Conservation (phyloP, 805 yeast species). For the Nakazawaea populi region DNA sequence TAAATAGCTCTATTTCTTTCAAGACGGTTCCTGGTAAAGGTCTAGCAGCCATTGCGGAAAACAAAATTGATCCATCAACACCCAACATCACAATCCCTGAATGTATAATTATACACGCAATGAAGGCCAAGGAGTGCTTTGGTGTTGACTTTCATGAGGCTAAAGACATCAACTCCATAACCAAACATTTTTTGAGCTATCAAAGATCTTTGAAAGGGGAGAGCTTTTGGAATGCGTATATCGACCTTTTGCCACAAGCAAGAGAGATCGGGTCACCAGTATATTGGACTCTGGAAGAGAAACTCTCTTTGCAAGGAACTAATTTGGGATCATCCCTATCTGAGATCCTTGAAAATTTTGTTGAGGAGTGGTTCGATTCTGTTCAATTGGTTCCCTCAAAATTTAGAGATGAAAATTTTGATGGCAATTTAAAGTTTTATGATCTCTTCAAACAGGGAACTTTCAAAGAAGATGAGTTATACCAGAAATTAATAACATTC, state of each 20-base stretch:
- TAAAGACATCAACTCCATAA: slow-evolving; percentile 5
- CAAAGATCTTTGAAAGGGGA: slow-evolving; percentile 9
- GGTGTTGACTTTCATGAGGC: background rate
- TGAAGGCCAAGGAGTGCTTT: slow-evolving; percentile 6
- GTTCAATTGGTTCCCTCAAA: slow-evolving; percentile 17
- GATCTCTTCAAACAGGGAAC: slow-evolving; percentile 11
- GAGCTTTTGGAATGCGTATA: slow-evolving; percentile 21
- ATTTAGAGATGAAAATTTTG: slow-evolving; percentile 14
- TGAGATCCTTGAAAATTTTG: slow-evolving; percentile 35
- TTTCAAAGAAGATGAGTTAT: slow-evolving; percentile 4
- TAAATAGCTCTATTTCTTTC: slow-evolving; percentile 30
- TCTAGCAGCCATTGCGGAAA: slow-evolving; percentile 20
- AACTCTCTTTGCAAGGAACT: slow-evolving; percentile 53
- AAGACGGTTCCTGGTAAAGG: slow-evolving; percentile 27
- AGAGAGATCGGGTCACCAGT: slow-evolving; percentile 53
- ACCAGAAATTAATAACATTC: background rate
- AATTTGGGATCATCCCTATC: slow-evolving; percentile 56
- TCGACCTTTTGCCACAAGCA: slow-evolving; percentile 30
- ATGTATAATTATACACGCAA: slow-evolving; percentile 1
- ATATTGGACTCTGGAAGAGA: slow-evolving; percentile 54
- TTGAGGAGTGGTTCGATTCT: slow-evolving; percentile 53
- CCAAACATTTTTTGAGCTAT: slow-evolving; percentile 12
- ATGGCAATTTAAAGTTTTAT: slow-evolving; percentile 23
- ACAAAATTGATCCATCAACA: slow-evolving; percentile 6
- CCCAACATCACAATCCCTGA: slow-evolving; percentile 9